Evolutionary conservation across 805 yeast species (phyloP).

Genomic region (Blastobotrys robertii): DNA sequence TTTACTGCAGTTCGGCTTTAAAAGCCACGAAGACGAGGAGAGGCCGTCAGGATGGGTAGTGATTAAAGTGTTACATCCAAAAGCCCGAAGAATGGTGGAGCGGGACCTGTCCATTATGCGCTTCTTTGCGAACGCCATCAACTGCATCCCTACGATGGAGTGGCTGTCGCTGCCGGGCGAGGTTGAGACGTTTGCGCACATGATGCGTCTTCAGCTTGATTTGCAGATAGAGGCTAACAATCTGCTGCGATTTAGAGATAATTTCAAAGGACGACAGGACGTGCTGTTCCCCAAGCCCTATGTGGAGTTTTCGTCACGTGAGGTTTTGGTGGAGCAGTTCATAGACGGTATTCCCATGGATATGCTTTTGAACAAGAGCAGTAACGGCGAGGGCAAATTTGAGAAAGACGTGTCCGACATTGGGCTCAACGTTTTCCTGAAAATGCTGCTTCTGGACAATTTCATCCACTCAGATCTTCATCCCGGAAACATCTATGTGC

Average conservation of each 20-base stretch:
- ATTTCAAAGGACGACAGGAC: slow-evolving; percentile 49
- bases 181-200: slow-evolving; percentile 72
- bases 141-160: slow-evolving; percentile 85
- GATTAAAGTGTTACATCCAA: slow-evolving; percentile 86
- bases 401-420: slow-evolving; percentile 57
- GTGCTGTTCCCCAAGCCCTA: slow-evolving; percentile 77
- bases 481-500: slow-evolving; percentile 86
- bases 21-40: background rate
- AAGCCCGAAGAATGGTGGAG: slow-evolving; percentile 57
- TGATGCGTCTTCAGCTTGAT: slow-evolving; percentile 87
- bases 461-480: slow-evolving; percentile 95
- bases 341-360: slow-evolving; percentile 79
- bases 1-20: background rate
- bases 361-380: slow-evolving; percentile 39
- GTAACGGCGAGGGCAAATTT: slow-evolving; percentile 31
- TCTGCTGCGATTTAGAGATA: slow-evolving; percentile 56
- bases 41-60: slow-evolving; percentile 50
- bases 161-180: slow-evolving; percentile 95
- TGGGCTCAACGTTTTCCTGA: slow-evolving; percentile 81
- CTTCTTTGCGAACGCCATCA: slow-evolving; percentile 62
- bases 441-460: slow-evolving; percentile 87
- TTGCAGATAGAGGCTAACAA: slow-evolving; percentile 83
- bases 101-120: slow-evolving; percentile 81
- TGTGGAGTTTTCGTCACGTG: slow-evolving; percentile 51
- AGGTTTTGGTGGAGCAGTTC: slow-evolving; percentile 77